phyloP scores from a whole-genome alignment of 768 basidiomycete genomes.

The Mrakia blollopis region DNA sequence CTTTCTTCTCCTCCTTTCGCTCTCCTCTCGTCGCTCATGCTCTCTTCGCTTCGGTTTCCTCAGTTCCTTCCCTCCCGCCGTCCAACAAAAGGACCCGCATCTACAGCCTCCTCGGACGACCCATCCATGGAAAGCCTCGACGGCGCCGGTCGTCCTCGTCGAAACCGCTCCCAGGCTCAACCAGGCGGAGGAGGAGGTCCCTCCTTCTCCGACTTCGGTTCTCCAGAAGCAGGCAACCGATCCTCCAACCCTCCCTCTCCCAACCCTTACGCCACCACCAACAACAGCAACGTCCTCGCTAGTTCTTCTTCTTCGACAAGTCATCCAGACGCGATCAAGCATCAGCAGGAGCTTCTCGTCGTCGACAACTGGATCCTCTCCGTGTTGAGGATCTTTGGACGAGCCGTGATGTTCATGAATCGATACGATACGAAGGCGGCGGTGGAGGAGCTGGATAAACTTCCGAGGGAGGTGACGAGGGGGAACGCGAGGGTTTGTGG shows the following conservation, averaged over 20 bases:
- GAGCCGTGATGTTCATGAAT: slow-evolving; percentile 67
- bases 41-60: background rate
- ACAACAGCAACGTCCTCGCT: background rate
- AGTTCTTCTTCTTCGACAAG: background rate
- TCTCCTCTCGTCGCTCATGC: background rate
- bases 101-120: slow-evolving; percentile 18
- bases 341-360: slow-evolving; percentile 55
- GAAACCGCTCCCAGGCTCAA: background rate
- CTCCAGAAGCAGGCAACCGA: background rate
- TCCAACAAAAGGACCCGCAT: slow-evolving; percentile 12
- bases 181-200: background rate
- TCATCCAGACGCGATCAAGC: background rate
- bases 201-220: background rate
- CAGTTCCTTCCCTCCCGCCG: slow-evolving; percentile 5
- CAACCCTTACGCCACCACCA: background rate
- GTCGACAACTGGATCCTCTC: slow-evolving; percentile 81
- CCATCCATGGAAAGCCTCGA: slow-evolving; percentile 4
- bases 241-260: slow-evolving; percentile 41
- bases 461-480: slow-evolving; percentile 68
- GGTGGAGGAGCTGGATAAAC: slow-evolving; percentile 66
- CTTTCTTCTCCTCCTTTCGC: background rate
- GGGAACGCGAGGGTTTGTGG: slow-evolving; percentile 69
- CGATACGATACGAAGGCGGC: slow-evolving; percentile 71
- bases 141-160: background rate
- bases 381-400: slow-evolving; percentile 73